These are phyloP conservation scores for Acer yangbiense DNA, from an alignment of 345 rosid species.

Conservation along the genomic window DNA sequence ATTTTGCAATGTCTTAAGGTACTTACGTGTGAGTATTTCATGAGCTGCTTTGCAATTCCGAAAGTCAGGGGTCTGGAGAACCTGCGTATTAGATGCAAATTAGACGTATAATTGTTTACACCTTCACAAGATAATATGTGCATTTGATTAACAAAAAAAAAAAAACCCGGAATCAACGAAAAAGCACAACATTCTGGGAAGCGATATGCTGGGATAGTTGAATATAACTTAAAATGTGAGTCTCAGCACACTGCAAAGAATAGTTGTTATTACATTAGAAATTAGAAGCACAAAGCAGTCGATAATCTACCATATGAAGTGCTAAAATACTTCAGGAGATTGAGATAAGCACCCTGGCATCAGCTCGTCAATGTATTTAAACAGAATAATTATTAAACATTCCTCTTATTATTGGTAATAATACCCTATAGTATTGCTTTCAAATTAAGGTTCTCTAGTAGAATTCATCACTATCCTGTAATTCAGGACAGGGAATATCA, in stretches of 20 bases:
- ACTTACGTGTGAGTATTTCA: conserved; percentile 27
- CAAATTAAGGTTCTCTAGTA: neutral
- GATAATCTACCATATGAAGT: neutral
- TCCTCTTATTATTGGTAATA: neutral
- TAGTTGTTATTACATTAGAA: no score
- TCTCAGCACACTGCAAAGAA: neutral
- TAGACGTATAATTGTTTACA: neutral
- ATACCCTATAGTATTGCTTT: neutral
- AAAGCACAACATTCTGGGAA: neutral
- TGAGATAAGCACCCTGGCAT: neutral
- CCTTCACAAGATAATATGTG: neutral
- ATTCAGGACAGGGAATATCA: neutral
- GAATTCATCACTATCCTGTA: neutral
- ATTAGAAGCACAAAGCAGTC: neutral
- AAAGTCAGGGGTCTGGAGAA: conserved; percentile 29
- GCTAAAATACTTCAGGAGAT: neutral
- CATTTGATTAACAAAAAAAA: no score
- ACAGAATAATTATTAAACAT: neutral
- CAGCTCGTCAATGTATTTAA: neutral
- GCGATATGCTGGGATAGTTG: neutral
- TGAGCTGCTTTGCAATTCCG: conserved; percentile 26
- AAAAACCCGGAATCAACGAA: neutral
- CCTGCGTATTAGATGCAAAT: conserved; percentile 15
- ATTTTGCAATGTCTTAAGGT: neutral
- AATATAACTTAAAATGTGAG: neutral